Percentiles rank a stretch among this genome's conserved stretches.
These are phyloP conservation scores for Suhomyces coccinellae DNA, from an alignment of 1,139 yeast species.

Conservation along the genomic window DNA sequence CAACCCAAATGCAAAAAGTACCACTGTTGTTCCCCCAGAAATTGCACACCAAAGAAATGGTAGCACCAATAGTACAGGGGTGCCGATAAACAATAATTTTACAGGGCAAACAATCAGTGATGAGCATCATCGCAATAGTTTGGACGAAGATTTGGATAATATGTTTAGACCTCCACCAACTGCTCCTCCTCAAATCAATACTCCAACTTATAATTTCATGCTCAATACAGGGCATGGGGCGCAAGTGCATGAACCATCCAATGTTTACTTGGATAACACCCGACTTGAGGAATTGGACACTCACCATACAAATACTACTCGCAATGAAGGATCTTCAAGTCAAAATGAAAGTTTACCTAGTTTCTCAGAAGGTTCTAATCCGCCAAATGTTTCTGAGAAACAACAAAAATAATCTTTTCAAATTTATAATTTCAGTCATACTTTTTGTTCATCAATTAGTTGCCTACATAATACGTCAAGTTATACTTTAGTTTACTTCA, in stretches of 20 bases:
- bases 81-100: conserved; percentile 12
- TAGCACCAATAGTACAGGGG: conserved; percentile 14
- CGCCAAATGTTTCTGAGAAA: conserved; percentile 16
- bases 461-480: not conserved
- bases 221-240: not conserved
- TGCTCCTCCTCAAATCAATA: conserved; percentile 2
- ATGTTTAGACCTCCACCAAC: conserved; percentile 9
- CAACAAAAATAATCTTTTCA: not conserved
- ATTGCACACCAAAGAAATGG: conserved; percentile 17
- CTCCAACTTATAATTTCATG: conserved; percentile 12
- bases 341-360: conserved; percentile 17
- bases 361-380: conserved; percentile 16
- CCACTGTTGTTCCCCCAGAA: conserved; percentile 15
- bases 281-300: not conserved
- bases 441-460: not conserved
- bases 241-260: conserved; percentile 1
- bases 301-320: not conserved
- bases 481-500: not conserved
- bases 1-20: conserved; percentile 28
- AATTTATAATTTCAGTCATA: not conserved
- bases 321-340: conserved; percentile 12
- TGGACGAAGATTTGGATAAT: conserved; percentile 4
- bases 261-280: not conserved
- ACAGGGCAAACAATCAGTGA: conserved; percentile 10
- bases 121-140: conserved; percentile 7